Conservation (phyloP, 352 stramenopile genomes). For the Peronospora tabacina region DNA sequence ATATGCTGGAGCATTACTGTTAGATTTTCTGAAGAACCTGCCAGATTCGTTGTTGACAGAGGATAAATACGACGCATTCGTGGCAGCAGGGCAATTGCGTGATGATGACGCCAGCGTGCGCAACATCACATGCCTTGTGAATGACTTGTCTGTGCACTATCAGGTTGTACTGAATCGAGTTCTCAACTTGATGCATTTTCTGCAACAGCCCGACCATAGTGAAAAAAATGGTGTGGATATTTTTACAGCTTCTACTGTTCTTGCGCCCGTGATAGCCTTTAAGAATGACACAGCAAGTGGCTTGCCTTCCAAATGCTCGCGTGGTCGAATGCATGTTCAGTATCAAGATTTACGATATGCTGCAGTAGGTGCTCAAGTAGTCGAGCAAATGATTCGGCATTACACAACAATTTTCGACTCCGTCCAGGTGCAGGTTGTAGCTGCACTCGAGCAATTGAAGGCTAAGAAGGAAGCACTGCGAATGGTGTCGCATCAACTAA, state of each 20-base stretch:
- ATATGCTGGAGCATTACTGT: slow-evolving; percentile 53
- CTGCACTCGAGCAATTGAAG: slow-evolving; percentile 55
- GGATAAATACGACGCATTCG: slow-evolving; percentile 78
- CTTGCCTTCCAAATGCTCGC: slow-evolving; percentile 28
- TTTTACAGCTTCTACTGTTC: slow-evolving; percentile 44
- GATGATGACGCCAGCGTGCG: slow-evolving; percentile 70
- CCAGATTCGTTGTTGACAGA: slow-evolving; percentile 66
- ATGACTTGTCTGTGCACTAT: slow-evolving; percentile 56
- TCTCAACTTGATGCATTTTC: slow-evolving; percentile 57
- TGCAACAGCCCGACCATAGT: slow-evolving; percentile 53
- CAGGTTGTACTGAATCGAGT: slow-evolving; percentile 69
- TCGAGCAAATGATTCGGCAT: slow-evolving; percentile 74
- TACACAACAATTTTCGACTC: slow-evolving; percentile 70
- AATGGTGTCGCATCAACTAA: slow-evolving; percentile 61
- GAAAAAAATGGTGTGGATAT: slow-evolving; percentile 61
- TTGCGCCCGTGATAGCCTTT: slow-evolving; percentile 73
- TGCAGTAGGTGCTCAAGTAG: slow-evolving; percentile 60
- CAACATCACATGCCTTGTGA: slow-evolving; percentile 75
- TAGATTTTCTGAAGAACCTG: slow-evolving; percentile 77
- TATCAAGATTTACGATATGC: slow-evolving; percentile 72
- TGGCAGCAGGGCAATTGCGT: slow-evolving; percentile 54
- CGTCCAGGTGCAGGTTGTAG: slow-evolving; percentile 52
- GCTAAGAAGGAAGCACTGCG: slow-evolving; percentile 52
- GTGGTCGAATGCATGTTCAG: slow-evolving; percentile 44
- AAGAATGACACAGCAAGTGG: slow-evolving; percentile 50